Evolutionary conservation across 495 filamentous ascomycete species (phyloP).

Genomic region (Hyaloscypha finlandica): DNA sequence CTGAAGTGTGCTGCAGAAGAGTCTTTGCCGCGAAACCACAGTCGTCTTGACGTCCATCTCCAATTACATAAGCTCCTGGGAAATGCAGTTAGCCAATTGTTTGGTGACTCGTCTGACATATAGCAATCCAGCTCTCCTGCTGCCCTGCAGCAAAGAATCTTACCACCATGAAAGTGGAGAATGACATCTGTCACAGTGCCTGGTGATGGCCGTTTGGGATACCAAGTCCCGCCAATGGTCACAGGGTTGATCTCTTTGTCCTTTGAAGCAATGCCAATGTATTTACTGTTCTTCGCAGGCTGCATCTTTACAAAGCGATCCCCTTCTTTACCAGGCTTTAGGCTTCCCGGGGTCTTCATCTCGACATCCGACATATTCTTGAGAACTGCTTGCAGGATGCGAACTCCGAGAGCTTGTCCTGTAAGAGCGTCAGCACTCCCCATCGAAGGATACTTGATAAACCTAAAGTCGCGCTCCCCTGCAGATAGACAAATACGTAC

Average conservation of each 20-base stretch:
- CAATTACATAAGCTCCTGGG: slow-evolving; percentile 41
- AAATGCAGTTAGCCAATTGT: background rate
- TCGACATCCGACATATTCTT: slow-evolving; percentile 30
- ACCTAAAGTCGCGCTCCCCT: background rate
- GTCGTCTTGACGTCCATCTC: slow-evolving; percentile 41
- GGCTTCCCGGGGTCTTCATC: slow-evolving; percentile 28
- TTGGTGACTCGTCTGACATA: no score
- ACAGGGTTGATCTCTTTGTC: slow-evolving; percentile 20
- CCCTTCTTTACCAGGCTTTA: slow-evolving; percentile 37
- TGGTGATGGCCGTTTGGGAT: slow-evolving; percentile 19
- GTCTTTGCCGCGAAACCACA: slow-evolving; percentile 38
- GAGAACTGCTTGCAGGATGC: slow-evolving; percentile 31
- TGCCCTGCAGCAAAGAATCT: background rate
- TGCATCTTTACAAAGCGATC: slow-evolving; percentile 35
- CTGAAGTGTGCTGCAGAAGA: slow-evolving; percentile 27
- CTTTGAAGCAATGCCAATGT: slow-evolving; percentile 20
- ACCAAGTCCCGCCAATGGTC: slow-evolving; percentile 30
- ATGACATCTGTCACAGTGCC: slow-evolving; percentile 31
- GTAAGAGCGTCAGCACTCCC: slow-evolving; percentile 3
- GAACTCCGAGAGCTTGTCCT: slow-evolving; percentile 36
- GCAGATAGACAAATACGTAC: background rate
- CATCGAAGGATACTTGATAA: background rate
- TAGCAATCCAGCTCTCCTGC: no score
- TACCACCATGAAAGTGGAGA: slow-evolving; percentile 54
- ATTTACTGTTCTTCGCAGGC: slow-evolving; percentile 23